Base-by-base conservation (phyloP, 139 green algal species). In the Eudorina sp. region DNA sequence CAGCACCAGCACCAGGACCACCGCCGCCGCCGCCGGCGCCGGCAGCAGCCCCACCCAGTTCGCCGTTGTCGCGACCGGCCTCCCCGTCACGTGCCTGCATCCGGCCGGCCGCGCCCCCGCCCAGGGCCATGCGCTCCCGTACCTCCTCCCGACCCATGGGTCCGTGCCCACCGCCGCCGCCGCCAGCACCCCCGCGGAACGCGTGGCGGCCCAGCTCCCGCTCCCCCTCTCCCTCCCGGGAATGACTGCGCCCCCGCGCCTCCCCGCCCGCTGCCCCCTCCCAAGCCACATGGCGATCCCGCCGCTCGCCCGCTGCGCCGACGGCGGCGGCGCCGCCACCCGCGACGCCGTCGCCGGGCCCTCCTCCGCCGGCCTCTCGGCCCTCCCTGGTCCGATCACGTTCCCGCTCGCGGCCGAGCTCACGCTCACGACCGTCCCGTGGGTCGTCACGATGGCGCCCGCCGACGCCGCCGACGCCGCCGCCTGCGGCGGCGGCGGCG, bases 401-500 rank as follows among this genome's bases (percentile, higher is more conserved):
- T 8, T 78, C 80, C 21, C 60, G 40, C 1, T 85, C 78, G 11
- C 78, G 55, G 4, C 38, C 53, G 9, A 40, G 34, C 2, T 69
- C 77, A 21, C 77, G 51, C 16, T 69, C 77, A 1, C 77, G 51
- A 27, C 53, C 51, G 36, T 84, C 77, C 53, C 77, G 53, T 48
- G 31, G 18, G 51, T 72, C 77, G 21, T 85, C 78, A 3, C 78
- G 40, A n/a, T 85, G 58, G 29, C 78, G 48, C 5, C 55, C 43
- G 19, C 75, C 75, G 31, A 40, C 78, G 19, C 74, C 74, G n/a
- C 74, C 74, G 13, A 45, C 74, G 27, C 74, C 48, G 34, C 80
- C 55, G 25, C 45, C 73, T 5, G 29, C 73, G 27, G 29, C 73
- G 29, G 45, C 45, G 11, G 45, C 73, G 4, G 48, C 75, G 11